Evolutionary conservation across 441 rosid species (phyloP).

Genomic region (Gossypium trilobum): DNA sequence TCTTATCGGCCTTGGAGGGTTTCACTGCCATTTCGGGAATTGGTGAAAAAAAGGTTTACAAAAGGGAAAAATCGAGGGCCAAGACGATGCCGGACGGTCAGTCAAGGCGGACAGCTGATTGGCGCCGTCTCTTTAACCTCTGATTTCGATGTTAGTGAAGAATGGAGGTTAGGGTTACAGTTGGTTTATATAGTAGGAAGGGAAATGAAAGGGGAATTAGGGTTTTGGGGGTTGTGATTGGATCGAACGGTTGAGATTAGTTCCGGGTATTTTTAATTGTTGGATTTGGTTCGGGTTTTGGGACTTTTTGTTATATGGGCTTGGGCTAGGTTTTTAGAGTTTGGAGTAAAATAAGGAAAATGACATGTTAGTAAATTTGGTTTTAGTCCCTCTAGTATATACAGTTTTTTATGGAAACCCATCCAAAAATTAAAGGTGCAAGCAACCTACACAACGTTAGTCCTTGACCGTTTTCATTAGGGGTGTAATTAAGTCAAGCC

Average conservation of each 20-base stretch:
- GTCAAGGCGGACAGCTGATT: constrained; percentile 73
- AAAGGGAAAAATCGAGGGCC: constrained; percentile 50
- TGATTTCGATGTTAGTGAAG: background rate
- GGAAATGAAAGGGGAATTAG: background rate
- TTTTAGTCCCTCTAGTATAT: too few relatives aligned
- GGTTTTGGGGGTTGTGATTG: constrained; percentile 22
- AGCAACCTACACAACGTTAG: too few relatives aligned
- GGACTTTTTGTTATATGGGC: background rate
- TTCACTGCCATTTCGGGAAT: constrained; percentile 37
- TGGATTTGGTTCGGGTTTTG: constrained; percentile 17
- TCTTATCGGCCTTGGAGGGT: constrained; percentile 71
- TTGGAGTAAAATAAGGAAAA: background rate
- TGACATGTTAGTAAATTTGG: background rate
- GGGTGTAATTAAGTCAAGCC: too few relatives aligned
- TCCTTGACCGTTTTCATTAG: too few relatives aligned
- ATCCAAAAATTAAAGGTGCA: too few relatives aligned
- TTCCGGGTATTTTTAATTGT: background rate
- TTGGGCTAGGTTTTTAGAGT: background rate
- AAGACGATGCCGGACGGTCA: constrained; percentile 49
- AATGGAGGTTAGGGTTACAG: background rate
- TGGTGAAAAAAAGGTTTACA: background rate
- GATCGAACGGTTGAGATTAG: constrained; percentile 41
- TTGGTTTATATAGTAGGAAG: constrained; percentile 15
- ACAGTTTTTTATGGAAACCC: too few relatives aligned
- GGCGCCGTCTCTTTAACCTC: constrained; percentile 80